Evolutionary conservation across 2,329 filamentous ascomycete species (phyloP).

Genomic region (Paracamarosporium sp.): DNA sequence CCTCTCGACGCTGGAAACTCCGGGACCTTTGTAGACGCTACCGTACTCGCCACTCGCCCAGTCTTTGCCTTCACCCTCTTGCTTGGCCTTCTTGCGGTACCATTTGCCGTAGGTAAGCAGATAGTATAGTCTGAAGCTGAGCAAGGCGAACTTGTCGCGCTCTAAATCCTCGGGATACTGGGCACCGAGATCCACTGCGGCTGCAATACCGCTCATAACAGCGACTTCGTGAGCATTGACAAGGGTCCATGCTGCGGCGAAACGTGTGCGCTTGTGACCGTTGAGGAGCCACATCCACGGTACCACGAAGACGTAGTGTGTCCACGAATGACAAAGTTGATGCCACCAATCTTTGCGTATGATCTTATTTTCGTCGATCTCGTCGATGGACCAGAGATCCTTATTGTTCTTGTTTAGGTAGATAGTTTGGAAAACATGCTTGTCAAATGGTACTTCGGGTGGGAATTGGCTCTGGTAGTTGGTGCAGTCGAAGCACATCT

Average conservation of each 20-base stretch:
- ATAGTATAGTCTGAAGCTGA: conserved; percentile 68
- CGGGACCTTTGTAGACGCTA: conserved; percentile 65
- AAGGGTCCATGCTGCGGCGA: conserved; percentile 72
- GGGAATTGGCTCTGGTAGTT: conserved; percentile 77
- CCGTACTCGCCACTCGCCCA: conserved; percentile 67
- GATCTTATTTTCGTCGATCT: conserved; percentile 66
- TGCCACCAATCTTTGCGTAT: conserved; percentile 73
- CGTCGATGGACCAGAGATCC: conserved; percentile 65
- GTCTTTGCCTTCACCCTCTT: conserved; percentile 57
- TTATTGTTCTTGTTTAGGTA: conserved; percentile 66
- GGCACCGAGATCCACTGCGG: conserved; percentile 72
- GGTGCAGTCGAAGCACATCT: conserved; percentile 75
- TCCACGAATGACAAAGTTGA: conserved; percentile 69
- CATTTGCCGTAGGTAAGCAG: conserved; percentile 67
- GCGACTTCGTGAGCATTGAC: conserved; percentile 75
- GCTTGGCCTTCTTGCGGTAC: conserved; percentile 57
- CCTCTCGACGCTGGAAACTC: conserved; percentile 60
- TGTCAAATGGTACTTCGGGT: conserved; percentile 60
- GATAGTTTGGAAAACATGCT: conserved; percentile 75
- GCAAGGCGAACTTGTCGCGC: conserved; percentile 66
- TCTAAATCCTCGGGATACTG: conserved; percentile 68
- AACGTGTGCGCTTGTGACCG: conserved; percentile 67
- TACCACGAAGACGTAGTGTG: conserved; percentile 70
- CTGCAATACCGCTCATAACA: conserved; percentile 73
- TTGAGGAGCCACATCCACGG: conserved; percentile 77